phyloP scores from a whole-genome alignment of 768 basidiomycete genomes.

The Zangia roseola region DNA sequence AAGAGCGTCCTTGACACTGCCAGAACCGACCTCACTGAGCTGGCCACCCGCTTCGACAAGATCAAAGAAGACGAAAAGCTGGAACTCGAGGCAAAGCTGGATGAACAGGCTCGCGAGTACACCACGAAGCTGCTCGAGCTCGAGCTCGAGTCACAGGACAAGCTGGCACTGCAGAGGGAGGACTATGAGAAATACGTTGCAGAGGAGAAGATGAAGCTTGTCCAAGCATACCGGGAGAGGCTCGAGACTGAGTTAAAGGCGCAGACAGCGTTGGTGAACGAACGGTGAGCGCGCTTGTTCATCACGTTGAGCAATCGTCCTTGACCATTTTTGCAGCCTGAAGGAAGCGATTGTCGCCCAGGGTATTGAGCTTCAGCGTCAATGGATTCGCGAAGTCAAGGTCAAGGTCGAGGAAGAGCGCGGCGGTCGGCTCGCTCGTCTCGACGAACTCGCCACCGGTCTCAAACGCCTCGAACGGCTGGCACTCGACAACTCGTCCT shows the following conservation, averaged over 20 bases:
- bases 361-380: constrained; percentile 94
- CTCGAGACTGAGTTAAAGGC: constrained; percentile 80
- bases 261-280: constrained; percentile 91
- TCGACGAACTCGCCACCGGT: constrained; percentile 88
- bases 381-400: constrained; percentile 97
- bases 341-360: constrained; percentile 95
- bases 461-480: constrained; percentile 90
- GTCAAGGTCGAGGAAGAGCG: constrained; percentile 95
- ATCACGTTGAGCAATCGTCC: not conserved
- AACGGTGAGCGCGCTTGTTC: constrained; percentile 58
- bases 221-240: constrained; percentile 81
- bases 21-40: constrained; percentile 73
- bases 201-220: constrained; percentile 68
- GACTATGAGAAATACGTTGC: constrained; percentile 81
- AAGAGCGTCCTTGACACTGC: constrained; percentile 77
- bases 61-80: constrained; percentile 77
- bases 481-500: constrained; percentile 85
- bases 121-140: constrained; percentile 74
- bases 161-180: constrained; percentile 81
- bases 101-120: constrained; percentile 85
- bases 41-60: constrained; percentile 74
- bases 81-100: constrained; percentile 63
- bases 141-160: constrained; percentile 84
- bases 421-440: constrained; percentile 89
- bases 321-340: constrained; percentile 48